Evolutionary conservation across 169 alveolate genomes (phyloP).

Genomic region (Blepharisma undulans): DNA sequence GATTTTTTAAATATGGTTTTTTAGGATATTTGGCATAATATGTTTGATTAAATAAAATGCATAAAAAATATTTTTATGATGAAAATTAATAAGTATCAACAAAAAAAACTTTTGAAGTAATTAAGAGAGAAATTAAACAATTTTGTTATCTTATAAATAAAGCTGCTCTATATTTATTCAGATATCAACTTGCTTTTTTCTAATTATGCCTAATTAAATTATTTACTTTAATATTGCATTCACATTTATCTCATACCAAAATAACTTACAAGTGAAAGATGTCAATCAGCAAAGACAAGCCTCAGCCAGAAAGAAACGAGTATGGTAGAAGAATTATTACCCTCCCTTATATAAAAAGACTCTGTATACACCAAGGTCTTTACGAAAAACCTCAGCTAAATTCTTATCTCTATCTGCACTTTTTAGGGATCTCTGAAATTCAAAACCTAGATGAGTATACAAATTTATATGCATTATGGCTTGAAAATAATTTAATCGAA

Average conservation of each 20-base stretch:
- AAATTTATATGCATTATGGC: constrained; percentile 81
- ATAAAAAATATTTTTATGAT: too few relatives aligned
- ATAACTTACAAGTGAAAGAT: not conserved
- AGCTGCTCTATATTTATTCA: too few relatives aligned
- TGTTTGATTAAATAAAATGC: too few relatives aligned
- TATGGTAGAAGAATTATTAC: constrained; percentile 6
- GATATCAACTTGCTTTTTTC: too few relatives aligned
- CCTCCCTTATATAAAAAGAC: not conserved
- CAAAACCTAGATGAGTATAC: constrained; percentile 78
- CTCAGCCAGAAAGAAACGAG: constrained; percentile 11
- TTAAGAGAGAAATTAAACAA: too few relatives aligned
- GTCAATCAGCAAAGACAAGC: not conserved
- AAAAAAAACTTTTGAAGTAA: too few relatives aligned
- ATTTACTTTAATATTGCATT: too few relatives aligned
- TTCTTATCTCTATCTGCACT: constrained; percentile 85
- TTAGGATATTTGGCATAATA: not conserved
- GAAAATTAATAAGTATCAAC: not conserved
- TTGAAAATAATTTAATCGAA: constrained; percentile 84
- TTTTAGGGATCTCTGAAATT: constrained; percentile 75
- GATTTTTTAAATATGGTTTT: not conserved
- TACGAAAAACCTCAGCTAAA: constrained; percentile 79
- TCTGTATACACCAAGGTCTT: constrained; percentile 11
- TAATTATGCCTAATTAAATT: too few relatives aligned
- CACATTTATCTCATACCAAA: too few relatives aligned
- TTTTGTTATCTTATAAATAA: too few relatives aligned